A percentile compares a stretch with the other conserved stretches of the same genome.
Conservation (phyloP, 1,139 yeast species). For the Pneumocystis wakefieldiae region DNA sequence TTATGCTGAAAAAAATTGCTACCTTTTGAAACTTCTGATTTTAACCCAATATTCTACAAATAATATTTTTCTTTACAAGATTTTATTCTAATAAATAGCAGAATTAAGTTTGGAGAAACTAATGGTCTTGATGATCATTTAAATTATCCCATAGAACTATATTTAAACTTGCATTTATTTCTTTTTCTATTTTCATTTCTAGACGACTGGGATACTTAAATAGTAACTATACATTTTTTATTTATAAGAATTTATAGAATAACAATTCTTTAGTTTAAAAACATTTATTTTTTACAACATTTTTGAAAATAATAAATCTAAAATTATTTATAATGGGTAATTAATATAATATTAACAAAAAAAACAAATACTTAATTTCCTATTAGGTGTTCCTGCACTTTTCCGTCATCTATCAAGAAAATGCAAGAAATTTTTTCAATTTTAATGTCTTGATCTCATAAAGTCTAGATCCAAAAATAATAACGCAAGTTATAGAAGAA, state of each 20-base stretch:
- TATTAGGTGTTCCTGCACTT: conserved; percentile 73
- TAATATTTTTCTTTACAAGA: not conserved
- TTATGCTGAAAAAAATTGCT: not conserved
- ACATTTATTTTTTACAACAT: not conserved
- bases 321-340: not conserved
- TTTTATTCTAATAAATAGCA: not conserved
- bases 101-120: not conserved
- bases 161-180: not conserved
- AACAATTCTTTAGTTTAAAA: not conserved
- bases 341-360: not conserved
- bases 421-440: conserved; percentile 21
- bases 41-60: not conserved
- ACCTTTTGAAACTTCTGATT: not conserved
- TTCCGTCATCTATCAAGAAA: conserved; percentile 90
- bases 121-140: not conserved
- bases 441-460: not conserved
- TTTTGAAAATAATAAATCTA: not conserved
- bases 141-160: not conserved
- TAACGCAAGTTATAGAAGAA: conserved; percentile 77
- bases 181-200: not conserved
- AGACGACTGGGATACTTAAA: not conserved
- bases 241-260: not conserved
- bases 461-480: conserved; percentile 57
- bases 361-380: not conserved
- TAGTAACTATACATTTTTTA: not conserved